phyloP scores from a whole-genome alignment of 2,329 filamentous ascomycete species.

The Cladobotryum protrusum region DNA sequence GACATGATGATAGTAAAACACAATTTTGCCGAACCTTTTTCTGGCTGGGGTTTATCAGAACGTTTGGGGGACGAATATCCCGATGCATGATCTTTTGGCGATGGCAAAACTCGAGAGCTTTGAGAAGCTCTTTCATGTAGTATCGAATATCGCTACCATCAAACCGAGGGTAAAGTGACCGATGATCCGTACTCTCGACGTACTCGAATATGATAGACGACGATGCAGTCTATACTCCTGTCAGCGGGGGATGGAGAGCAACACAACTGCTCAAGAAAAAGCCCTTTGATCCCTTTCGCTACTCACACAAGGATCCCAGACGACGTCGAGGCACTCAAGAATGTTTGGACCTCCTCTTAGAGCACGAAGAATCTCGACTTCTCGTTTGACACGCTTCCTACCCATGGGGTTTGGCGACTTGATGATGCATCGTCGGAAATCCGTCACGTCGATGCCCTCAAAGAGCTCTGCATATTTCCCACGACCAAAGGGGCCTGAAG shows the following conservation, averaged over 20 bases:
- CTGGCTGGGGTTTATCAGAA: conserved; percentile 99
- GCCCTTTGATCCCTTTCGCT: conserved; percentile 16
- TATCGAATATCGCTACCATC: conserved; percentile 94
- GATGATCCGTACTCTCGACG: conserved; percentile 98
- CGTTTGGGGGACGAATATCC: conserved; percentile 99
- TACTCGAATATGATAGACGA: conserved; percentile 96
- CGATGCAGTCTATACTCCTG: conserved; percentile 72
- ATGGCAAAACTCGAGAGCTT: conserved; percentile 96
- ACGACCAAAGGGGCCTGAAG: conserved; percentile 47
- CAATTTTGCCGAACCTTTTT: conserved; percentile 61
- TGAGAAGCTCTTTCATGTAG: conserved; percentile 95
- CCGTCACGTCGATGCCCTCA: conserved; percentile 97
- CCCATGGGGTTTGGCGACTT: conserved; percentile 99
- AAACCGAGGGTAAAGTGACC: conserved; percentile 94
- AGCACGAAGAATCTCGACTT: conserved; percentile 99
- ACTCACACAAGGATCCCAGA: conserved; percentile 79
- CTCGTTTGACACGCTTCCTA: conserved; percentile 99
- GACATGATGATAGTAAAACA: neutral
- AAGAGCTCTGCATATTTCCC: conserved; percentile 99
- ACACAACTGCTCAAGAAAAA: neutral
- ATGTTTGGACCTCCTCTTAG: conserved; percentile 95
- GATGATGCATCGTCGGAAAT: conserved; percentile 99
- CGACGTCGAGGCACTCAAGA: conserved; percentile 89
- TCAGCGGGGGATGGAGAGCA: neutral
- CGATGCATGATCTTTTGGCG: conserved; percentile 99